A percentile compares a stretch with the other conserved stretches of the same genome.
Conservation (phyloP, 2,329 filamentous ascomycete genomes). For the Exophiala sp. region DNA sequence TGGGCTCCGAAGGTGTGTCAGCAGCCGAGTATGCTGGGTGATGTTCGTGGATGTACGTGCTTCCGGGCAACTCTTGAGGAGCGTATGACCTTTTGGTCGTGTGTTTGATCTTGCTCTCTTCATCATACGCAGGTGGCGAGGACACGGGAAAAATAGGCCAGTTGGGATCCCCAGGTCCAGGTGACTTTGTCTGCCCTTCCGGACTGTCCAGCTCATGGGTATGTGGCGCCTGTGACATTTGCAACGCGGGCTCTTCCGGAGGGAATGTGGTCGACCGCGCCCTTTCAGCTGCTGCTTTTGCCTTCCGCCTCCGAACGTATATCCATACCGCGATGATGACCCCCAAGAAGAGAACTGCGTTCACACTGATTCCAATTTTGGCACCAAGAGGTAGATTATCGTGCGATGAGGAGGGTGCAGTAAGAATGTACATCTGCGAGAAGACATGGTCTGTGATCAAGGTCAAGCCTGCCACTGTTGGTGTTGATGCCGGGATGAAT, state of each 20-base stretch:
- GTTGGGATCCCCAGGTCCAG: slow-evolving; percentile 5
- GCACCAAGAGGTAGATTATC: slow-evolving; percentile 19
- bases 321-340: slow-evolving; percentile 10
- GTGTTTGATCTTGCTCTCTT: neutral
- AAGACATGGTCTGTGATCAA: slow-evolving; percentile 30
- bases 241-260: slow-evolving; percentile 22
- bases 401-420: neutral
- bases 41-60: slow-evolving; percentile 29
- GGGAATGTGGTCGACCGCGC: slow-evolving; percentile 24
- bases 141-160: slow-evolving; percentile 18
- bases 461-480: slow-evolving; percentile 21
- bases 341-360: slow-evolving; percentile 12
- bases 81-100: slow-evolving; percentile 2
- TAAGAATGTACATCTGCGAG: slow-evolving; percentile 23
- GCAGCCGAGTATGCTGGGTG: slow-evolving; percentile 25
- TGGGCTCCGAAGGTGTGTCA: slow-evolving; percentile 17
- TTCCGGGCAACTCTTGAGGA: slow-evolving; percentile 28
- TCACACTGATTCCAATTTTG: slow-evolving; percentile 26
- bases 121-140: slow-evolving; percentile 27
- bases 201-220: slow-evolving; percentile 26
- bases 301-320: slow-evolving; percentile 14
- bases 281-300: slow-evolving; percentile 12
- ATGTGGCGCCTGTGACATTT: slow-evolving; percentile 15
- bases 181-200: slow-evolving; percentile 10
- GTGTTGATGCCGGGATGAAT: slow-evolving; percentile 25